A percentile compares a stretch with the other conserved stretches of the same genome.
phyloP scores from a whole-genome alignment of 768 basidiomycete species.

The Gloeophyllum trabeum region DNA sequence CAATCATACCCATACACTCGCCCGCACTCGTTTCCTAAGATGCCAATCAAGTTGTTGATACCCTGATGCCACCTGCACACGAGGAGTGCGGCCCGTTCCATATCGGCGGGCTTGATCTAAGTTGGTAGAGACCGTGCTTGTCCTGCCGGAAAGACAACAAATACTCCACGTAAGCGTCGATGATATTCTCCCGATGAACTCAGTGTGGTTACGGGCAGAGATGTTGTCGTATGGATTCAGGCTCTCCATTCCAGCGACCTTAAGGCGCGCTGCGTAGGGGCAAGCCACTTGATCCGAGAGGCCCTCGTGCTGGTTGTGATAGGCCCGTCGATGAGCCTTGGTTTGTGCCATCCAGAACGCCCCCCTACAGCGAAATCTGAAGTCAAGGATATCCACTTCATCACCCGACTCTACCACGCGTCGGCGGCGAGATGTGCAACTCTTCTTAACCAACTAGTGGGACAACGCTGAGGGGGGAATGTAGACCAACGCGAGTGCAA shows the following conservation, averaged over 20 bases:
- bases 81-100: slow-evolving; percentile 90
- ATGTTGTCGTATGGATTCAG: slow-evolving; percentile 98
- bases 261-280: slow-evolving; percentile 97
- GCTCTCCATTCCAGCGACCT: slow-evolving; percentile 94
- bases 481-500: too few relatives aligned
- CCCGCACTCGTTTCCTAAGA: slow-evolving; percentile 99
- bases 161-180: slow-evolving; percentile 97
- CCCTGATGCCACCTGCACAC: slow-evolving; percentile 99
- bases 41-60: slow-evolving; percentile 95
- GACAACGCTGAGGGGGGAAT: too few relatives aligned
- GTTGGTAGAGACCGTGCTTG: slow-evolving; percentile 95
- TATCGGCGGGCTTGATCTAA: slow-evolving; percentile 98
- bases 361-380: too few relatives aligned
- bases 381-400: too few relatives aligned
- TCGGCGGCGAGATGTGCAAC: too few relatives aligned
- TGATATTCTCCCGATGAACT: slow-evolving; percentile 99
- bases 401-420: too few relatives aligned
- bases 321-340: too few relatives aligned
- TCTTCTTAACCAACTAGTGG: too few relatives aligned
- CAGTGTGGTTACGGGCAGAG: slow-evolving; percentile 97
- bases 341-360: too few relatives aligned
- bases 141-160: slow-evolving; percentile 99
- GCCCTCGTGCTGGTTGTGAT: slow-evolving; percentile 99
- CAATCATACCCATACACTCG: slow-evolving; percentile 98
- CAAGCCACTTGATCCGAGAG: slow-evolving; percentile 94